Evolutionary conservation across 371 early-diverging fungal species (phyloP), one percentile per base, ranked within the genome.

Genomic region (Amoeboaphelidium protococcarum): DNA sequence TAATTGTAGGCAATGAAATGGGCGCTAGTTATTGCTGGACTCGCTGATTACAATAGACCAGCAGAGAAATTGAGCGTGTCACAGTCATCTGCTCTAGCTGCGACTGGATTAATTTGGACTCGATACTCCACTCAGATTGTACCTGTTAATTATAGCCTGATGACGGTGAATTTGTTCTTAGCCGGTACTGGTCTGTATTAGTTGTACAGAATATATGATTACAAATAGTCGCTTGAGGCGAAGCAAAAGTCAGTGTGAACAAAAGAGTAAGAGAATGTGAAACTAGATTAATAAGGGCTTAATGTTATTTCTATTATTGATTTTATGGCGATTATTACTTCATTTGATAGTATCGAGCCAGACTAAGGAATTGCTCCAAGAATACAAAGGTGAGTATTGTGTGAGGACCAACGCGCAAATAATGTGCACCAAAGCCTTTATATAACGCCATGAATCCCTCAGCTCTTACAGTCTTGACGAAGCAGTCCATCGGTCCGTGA

Each of bases 61-160:
- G 86, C 82, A 26, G 92, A 94, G 50, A 79, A 82, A 55, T 63
- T 94, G 54, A 76, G 76, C 48, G 62, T 84, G 44, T 63, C 69
- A 40, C 88, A 87, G 68, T 72, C 67, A 49, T 25, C 65, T 68
- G 82, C 91, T 13, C 67, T 91, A 54, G 72, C 87, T 22, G 82
- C 84, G 45, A 91, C 94, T 21, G 94, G 94, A 45, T 50, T 85
- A 50, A 92, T 91, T 59, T 92, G 94, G 94, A 74, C 82, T 23
- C 80, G 94, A 43, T 92, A 88, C 64, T 82, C 90, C 10, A 71
- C 74, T 47, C 82, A 82, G 24, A 92, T 92, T 51, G 86, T 67
- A 24, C 94, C 94, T 50, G 72, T 74, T 59, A 92, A 92, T 68
- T 88, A 72, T 58, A 63, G 72, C 49, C 60, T 92, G 56, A 72